Evolutionary conservation across 495 filamentous ascomycete species (phyloP), one percentile per base, ranked within the genome.

Genomic region (Neurospora terricola): DNA sequence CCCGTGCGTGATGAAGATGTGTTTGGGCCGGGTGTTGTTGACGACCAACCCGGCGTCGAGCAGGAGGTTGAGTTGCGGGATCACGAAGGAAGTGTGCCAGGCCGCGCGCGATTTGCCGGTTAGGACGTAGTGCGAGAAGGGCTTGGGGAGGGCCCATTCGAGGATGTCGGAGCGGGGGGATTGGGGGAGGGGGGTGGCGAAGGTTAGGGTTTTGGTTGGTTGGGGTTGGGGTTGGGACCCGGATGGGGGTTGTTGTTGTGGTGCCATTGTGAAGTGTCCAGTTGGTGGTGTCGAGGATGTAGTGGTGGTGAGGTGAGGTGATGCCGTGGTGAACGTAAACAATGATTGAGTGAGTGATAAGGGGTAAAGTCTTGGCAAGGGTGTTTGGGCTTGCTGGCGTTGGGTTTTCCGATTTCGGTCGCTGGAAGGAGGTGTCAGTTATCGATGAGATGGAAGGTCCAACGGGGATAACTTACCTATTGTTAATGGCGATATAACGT

Each of bases 31-130:
- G 8, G 76, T 71, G 38, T 77, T 75, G 76, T 82, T 82, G 71
- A 83, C 78, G 18, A 69, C 71, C 4, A 83, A 74, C 2, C 82
- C 82, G 40, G 81, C 78, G 76, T 83, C 82, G 18, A 83, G 78
- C 18, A 83, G 76, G 12, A 83, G 78, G 69, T 81, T 79, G 69
- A 83, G 80, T 70, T 80, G 76, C 12, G 82, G 79, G 71, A 83
- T 76, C 30, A 83, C 74, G 68, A 83, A 83, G 10, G 82, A 83
- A 18, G 82, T 83, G 77, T 83, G 82, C 82, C 82, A 83, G 38
- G 82, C 82, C 3, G 82, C 82, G 36, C 82, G 80, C 2, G 82
- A 83, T 12, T 76, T 75, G 39, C 82, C 82, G 16, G 79, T 81
- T 4, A 83, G 78, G 39, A 78, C 73, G 70, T 78, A 77, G 73